Conservation (phyloP, 208 protist species). For the Plasmodiophora brassicae region DNA sequence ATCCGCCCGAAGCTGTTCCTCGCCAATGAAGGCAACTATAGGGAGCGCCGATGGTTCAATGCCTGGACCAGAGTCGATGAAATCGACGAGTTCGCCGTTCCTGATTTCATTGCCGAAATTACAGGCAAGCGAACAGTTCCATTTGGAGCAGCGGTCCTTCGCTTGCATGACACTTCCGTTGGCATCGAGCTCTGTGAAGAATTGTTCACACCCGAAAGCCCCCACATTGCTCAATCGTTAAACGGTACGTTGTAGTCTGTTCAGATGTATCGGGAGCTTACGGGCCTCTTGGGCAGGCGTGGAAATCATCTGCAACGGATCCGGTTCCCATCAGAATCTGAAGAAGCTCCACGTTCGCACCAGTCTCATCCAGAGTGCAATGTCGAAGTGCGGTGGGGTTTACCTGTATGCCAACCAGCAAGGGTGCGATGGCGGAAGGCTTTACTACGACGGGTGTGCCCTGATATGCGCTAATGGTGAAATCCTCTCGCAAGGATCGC, state of each 20-base stretch:
- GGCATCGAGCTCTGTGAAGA: conserved; percentile 66
- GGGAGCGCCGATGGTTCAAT: conserved; percentile 62
- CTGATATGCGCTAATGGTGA: conserved; percentile 25
- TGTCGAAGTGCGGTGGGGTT: conserved; percentile 62
- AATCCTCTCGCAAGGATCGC: conserved; percentile 13
- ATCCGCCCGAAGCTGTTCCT: conserved; percentile 69
- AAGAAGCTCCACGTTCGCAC: conserved; percentile 67
- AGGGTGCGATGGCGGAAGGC: conserved; percentile 72
- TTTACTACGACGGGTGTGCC: conserved; percentile 63
- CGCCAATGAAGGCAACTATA: conserved; percentile 73
- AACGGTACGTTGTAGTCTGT: neutral
- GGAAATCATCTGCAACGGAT: conserved; percentile 62
- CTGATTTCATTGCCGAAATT: conserved; percentile 14
- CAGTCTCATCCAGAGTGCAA: conserved; percentile 64
- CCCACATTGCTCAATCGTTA: conserved; percentile 37
- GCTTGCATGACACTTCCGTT: neutral
- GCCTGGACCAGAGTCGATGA: neutral
- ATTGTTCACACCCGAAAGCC: conserved; percentile 69
- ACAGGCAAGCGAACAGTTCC: conserved; percentile 8
- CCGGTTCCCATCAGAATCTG: conserved; percentile 69
- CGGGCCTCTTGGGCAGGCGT: conserved; percentile 43
- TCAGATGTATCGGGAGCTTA: neutral
- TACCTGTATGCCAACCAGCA: conserved; percentile 74
- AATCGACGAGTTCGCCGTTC: neutral
- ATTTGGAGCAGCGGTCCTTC: neutral